These are phyloP conservation scores for Exophiala sp. DNA, from an alignment of 2,329 filamentous ascomycete genomes.

Conservation along the genomic window DNA sequence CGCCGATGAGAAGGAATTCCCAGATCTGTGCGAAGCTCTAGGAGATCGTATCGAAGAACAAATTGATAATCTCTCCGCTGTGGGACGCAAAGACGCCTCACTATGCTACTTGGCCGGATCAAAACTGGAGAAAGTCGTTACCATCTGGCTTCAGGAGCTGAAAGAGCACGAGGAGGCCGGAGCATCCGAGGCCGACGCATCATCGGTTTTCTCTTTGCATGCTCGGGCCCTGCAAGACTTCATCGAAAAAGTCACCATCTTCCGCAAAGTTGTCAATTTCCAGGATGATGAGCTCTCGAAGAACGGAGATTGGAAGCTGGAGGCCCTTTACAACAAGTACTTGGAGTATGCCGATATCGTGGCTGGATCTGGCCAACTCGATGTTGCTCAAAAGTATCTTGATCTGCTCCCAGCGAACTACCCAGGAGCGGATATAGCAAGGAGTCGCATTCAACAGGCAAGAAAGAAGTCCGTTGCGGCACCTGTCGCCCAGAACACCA, in stretches of 20 bases:
- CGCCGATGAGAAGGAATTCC: constrained; percentile 82
- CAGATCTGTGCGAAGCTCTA: constrained; percentile 88
- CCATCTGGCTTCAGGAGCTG: constrained; percentile 87
- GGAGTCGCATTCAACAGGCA: constrained; percentile 77
- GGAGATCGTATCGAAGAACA: constrained; percentile 82
- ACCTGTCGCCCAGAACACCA: constrained; percentile 38
- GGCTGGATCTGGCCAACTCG: constrained; percentile 79
- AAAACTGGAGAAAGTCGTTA: constrained; percentile 93
- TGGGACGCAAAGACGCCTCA: constrained; percentile 73
- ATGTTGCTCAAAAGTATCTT: constrained; percentile 84
- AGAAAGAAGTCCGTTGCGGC: constrained; percentile 55
- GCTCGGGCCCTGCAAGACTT: constrained; percentile 83
- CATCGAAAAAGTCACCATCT: constrained; percentile 96
- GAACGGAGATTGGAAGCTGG: constrained; percentile 79
- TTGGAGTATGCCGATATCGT: constrained; percentile 95
- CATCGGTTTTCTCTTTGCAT: constrained; percentile 86
- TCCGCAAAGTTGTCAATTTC: constrained; percentile 90
- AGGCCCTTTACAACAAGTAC: constrained; percentile 86
- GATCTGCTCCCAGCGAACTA: constrained; percentile 78
- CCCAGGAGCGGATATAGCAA: constrained; percentile 77
- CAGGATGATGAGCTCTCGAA: constrained; percentile 66
- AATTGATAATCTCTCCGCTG: constrained; percentile 49
- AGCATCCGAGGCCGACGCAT: constrained; percentile 61
- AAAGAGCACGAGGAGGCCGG: constrained; percentile 73
- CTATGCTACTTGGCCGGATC: constrained; percentile 96